Base-by-base conservation (phyloP, 1,284 basidiomycete genomes). In the Ceratobasidium sp. region DNA sequence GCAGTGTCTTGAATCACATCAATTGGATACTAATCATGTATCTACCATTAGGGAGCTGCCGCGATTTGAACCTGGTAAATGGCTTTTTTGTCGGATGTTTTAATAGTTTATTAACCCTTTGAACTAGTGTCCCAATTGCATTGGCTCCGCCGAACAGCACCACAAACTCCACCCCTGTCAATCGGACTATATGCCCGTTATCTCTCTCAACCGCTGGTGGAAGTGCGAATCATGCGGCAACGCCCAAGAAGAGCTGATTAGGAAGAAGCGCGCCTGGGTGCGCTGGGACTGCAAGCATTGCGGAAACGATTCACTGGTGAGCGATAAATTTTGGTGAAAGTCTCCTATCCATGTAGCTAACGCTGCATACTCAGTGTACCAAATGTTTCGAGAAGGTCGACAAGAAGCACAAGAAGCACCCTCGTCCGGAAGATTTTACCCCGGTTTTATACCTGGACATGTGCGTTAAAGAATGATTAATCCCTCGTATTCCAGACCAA, bases 341-440 rank as follows among this genome's bases (percentile, higher is more conserved):
- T 13, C 23, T 13, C 23, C 3, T n/a, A 5, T 46, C 33, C 33
- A 33, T 42, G 18, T 42, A 42, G 42, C 61, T 64, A 42, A 64
- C 40, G 7, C 10, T 44, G 9, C 28, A 20, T 64, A 7, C 42
- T 28, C 28, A 76, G 72, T 76, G 72, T 51, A 40, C 72, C 3
- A 76, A 76, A 66, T 76, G 72, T 49, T 76, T 76, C 61, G 72
- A 76, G 28, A 76, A 76, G 39, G 72, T 76, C 72, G 51, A 55
- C 44, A 76, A 76, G 61, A 66, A 76, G 51, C 72, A 76, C 51
- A 76, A 76, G 61, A 64, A 66, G n/a, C 72, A 76, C 28, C 72
- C 72, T 39, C 46, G 26, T 9, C 42, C 61, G 20, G 72, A 76
- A 39, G 72, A 76, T 20, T 76, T 76, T 55, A 42, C 72, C 39